Percentiles rank a stretch among this genome's conserved stretches.
Evolutionary conservation across 2,329 filamentous ascomycete species (phyloP).

Genomic region (Alternaria solani): DNA sequence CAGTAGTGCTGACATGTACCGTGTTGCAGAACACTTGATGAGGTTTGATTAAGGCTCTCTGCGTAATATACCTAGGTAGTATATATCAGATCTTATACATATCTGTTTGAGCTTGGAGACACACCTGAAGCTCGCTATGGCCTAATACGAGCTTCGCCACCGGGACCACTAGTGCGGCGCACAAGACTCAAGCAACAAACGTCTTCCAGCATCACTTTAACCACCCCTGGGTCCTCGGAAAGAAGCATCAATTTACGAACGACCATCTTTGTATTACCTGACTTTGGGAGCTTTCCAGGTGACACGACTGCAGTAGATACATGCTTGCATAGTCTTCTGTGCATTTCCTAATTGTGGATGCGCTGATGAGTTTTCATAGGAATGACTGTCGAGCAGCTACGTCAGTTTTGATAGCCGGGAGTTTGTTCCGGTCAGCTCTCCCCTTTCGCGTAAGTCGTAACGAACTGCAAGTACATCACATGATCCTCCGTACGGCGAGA

Average conservation of each 20-base stretch:
- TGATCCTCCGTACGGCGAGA: not conserved
- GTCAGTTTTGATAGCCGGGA: constrained; percentile 10
- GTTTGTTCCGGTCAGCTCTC: constrained; percentile 3
- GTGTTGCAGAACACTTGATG: not conserved
- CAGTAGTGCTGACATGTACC: not conserved
- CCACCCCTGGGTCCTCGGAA: not conserved
- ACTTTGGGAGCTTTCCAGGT: not conserved
- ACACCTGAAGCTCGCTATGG: not conserved
- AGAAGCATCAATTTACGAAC: not conserved
- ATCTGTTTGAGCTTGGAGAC: not conserved
- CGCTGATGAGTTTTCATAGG: not conserved
- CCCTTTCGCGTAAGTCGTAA: constrained; percentile 18
- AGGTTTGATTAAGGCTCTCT: not conserved
- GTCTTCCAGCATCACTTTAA: not conserved
- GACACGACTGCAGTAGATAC: not conserved
- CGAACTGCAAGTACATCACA: constrained; percentile 6
- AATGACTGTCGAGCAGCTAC: not conserved
- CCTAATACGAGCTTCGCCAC: not conserved
- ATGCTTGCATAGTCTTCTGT: not conserved
- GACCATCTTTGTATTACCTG: not conserved
- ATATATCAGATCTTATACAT: not conserved
- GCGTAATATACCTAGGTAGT: no score
- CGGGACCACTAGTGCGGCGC: not conserved
- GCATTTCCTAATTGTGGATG: not conserved
- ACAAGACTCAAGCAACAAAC: not conserved